Base-by-base conservation (phyloP, 2,329 filamentous ascomycete genomes). In the Aspergillus brunneoviolaceus region DNA sequence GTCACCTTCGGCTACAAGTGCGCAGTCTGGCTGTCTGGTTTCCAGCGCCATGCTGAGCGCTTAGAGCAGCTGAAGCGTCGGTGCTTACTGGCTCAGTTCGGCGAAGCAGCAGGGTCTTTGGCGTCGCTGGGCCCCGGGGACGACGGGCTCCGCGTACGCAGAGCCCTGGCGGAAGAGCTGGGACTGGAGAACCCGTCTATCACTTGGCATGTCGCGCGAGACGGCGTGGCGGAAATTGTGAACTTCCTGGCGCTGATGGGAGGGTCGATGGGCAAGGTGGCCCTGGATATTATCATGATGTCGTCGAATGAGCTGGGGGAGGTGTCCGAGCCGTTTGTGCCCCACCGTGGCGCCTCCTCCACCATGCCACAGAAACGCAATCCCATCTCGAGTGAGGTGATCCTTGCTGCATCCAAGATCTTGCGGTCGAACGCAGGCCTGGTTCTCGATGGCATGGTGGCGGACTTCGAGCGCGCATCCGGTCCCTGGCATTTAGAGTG, bases 341-440 rank as follows among this genome's bases (percentile, higher is more conserved):
- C 81, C 2, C 81, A 84, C 62, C 76, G 83, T 6, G 83, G 83
- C 0, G 81, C 82, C 1, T 83, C 79, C 0, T 83, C 80, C 0
- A 85, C 83, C 0, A 85, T 85, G 83, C 83, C 83, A 2, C 83
- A 85, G 67, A 86, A 86, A 70, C 77, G 83, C 4, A 85, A 86
- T 51, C 83, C 83, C 1, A 85, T 86, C 31, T 84, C 82, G 0
- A 83, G 81, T 65, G 83, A 85, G 62, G 79, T 84, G 3, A 82
- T 85, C 4, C 72, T 85, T 0, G 84, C 83, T 0, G 79, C 81
- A 1, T 83, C 81, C 1, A 85, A 85, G 65, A 72, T 85, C 9
- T 72, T 85, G 0, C 76, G 82, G 5, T 79, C 82, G 0, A 80
- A 85, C 57, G 82, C 83, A 0, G 75, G 80, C 0, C 71, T 85